phyloP scores from a whole-genome alignment of 2,329 filamentous ascomycete species.

The Thielaviopsis punctulata region DNA sequence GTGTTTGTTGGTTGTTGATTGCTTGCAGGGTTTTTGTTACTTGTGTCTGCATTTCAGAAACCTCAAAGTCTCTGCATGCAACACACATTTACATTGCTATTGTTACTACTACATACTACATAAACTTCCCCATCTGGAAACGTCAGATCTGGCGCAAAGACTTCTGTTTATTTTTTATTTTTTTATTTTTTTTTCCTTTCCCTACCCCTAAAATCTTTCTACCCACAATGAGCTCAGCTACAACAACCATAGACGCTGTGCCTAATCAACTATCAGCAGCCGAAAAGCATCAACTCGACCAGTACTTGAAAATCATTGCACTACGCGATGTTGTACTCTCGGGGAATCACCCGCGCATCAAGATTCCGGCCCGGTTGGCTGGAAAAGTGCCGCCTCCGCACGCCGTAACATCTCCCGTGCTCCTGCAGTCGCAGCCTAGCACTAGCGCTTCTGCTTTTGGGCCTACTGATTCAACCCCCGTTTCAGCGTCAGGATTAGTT shows the following conservation, averaged over 20 bases:
- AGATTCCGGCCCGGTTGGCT: conserved; percentile 28
- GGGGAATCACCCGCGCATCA: conserved; percentile 52
- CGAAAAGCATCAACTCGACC: conserved; percentile 9
- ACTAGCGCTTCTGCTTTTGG: neutral
- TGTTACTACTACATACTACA: too few species aligned
- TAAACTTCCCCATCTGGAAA: neutral
- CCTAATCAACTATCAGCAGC: conserved; percentile 2
- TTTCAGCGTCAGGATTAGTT: neutral
- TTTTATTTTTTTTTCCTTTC: neutral
- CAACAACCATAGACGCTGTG: neutral
- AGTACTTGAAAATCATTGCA: conserved; percentile 66
- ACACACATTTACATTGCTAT: too few species aligned
- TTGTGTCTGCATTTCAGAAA: neutral
- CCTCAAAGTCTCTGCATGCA: neutral
- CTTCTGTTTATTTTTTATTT: neutral
- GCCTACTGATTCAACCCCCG: neutral
- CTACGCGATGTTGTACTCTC: conserved; percentile 69
- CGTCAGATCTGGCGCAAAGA: too few species aligned
- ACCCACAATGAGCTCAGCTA: neutral
- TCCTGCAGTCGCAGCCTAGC: neutral
- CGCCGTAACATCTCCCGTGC: conserved; percentile 12
- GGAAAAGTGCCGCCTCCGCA: conserved; percentile 11
- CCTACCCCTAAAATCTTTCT: neutral
- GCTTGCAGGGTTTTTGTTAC: neutral
- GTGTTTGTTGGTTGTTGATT: neutral